These are phyloP conservation scores for Penicillium italicum DNA, from an alignment of 2,329 filamentous ascomycete genomes.

Conservation along the genomic window DNA sequence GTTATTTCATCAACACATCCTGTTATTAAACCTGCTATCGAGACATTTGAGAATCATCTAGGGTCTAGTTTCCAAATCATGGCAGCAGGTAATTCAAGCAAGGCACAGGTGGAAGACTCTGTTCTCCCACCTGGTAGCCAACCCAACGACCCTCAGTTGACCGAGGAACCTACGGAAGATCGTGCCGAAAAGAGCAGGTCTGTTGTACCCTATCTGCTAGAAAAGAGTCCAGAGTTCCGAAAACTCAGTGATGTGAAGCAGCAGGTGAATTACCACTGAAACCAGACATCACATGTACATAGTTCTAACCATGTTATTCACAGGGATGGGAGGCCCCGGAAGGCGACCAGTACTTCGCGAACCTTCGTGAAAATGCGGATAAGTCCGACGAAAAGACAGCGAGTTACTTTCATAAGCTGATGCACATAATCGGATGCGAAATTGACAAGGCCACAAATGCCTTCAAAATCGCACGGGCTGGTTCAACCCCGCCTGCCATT, in stretches of 20 bases:
- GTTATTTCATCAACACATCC: background rate
- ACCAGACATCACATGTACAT: background rate
- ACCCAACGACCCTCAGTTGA: background rate
- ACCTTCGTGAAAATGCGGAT: background rate
- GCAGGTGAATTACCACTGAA: background rate
- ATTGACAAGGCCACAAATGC: background rate
- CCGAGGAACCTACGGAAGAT: background rate
- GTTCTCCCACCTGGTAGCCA: background rate
- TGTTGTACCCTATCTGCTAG: background rate
- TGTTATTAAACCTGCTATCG: background rate
- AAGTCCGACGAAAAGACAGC: background rate
- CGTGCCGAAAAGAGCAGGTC: background rate
- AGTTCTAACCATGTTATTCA: background rate
- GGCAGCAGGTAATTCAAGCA: background rate
- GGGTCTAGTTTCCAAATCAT: background rate
- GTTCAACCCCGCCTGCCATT: slow-evolving; percentile 23
- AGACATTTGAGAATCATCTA: background rate
- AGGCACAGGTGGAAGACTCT: background rate
- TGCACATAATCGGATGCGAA: background rate
- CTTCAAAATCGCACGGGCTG: slow-evolving; percentile 9
- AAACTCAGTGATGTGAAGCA: background rate
- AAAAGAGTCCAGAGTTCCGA: background rate
- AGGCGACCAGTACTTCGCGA: background rate
- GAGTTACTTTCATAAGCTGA: background rate
- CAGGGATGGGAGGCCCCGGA: background rate